phyloP scores from a whole-genome alignment of 2,329 filamentous ascomycete species.

The Neopestalotiopsis sp. region DNA sequence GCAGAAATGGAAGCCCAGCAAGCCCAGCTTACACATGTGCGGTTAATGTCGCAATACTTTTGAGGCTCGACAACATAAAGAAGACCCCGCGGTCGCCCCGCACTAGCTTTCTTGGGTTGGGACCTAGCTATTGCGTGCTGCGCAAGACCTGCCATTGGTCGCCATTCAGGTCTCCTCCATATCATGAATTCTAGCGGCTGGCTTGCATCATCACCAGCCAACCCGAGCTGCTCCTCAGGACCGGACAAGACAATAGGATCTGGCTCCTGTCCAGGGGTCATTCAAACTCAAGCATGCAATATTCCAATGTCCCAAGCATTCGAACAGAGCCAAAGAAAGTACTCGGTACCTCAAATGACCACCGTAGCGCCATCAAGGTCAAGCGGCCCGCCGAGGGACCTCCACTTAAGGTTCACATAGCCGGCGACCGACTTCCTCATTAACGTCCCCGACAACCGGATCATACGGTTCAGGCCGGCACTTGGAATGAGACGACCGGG shows the following conservation, averaged over 20 bases:
- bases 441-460: neutral
- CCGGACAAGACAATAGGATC: conserved; percentile 1
- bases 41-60: conserved; percentile 10
- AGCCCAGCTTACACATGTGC: neutral
- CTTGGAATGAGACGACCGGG: neutral
- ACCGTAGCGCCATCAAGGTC: neutral
- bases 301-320: neutral
- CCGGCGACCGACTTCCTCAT: conserved; percentile 1
- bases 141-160: conserved; percentile 35
- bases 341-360: neutral
- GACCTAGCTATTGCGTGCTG: conserved; percentile 40
- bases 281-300: neutral
- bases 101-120: conserved; percentile 33
- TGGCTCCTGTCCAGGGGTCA: neutral
- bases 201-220: conserved; percentile 33
- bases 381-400: neutral
- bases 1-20: neutral
- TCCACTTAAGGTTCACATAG: neutral
- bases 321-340: neutral
- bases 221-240: conserved; percentile 11
- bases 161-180: conserved; percentile 24
- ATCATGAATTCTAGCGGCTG: conserved; percentile 38
- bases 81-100: conserved; percentile 30
- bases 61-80: conserved; percentile 9
- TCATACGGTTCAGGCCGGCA: neutral